phyloP scores from a whole-genome alignment of 768 basidiomycete species.

The Leccinum variicolor region DNA sequence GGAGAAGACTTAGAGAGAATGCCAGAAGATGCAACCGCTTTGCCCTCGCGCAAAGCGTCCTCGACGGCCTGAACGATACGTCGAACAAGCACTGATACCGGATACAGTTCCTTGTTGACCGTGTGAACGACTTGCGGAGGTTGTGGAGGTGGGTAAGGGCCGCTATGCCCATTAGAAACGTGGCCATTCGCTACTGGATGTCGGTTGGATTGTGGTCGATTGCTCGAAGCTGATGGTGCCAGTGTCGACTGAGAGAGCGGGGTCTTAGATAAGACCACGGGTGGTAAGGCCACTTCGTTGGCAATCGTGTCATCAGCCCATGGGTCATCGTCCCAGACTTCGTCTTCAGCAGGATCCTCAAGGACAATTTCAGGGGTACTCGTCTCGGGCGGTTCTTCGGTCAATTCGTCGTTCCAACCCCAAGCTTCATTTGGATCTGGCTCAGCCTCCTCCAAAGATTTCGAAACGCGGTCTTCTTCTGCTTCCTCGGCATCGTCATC shows the following conservation, averaged over 20 bases:
- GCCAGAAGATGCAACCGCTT: slow-evolving; percentile 54
- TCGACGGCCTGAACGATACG: slow-evolving; percentile 55
- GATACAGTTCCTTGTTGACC: slow-evolving; percentile 46
- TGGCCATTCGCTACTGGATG: slow-evolving; percentile 22
- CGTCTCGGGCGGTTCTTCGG: slow-evolving; percentile 31
- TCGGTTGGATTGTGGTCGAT: slow-evolving; percentile 40
- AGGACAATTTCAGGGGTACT: slow-evolving; percentile 7
- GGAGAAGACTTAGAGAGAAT: slow-evolving; percentile 40
- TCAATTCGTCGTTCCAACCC: slow-evolving; percentile 63
- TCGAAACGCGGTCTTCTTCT: slow-evolving; percentile 15
- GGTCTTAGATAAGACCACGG: slow-evolving; percentile 22
- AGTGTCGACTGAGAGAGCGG: slow-evolving; percentile 27
- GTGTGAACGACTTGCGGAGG: slow-evolving; percentile 15
- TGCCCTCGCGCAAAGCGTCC: slow-evolving; percentile 64
- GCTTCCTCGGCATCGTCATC: slow-evolving; percentile 41
- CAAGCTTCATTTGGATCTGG: slow-evolving; percentile 58
- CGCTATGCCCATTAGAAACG: slow-evolving; percentile 13
- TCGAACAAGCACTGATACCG: slow-evolving; percentile 56
- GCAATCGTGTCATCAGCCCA: slow-evolving; percentile 52
- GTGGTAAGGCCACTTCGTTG: slow-evolving; percentile 26
- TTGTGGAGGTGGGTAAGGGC: slow-evolving; percentile 15
- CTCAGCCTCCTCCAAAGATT: slow-evolving; percentile 24
- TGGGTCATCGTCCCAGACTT: slow-evolving; percentile 65
- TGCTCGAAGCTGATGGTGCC: slow-evolving; percentile 54
- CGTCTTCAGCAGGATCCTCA: slow-evolving; percentile 36